Conservation (phyloP, 2,329 filamentous ascomycete genomes). For the Neofusicoccum laricinum region DNA sequence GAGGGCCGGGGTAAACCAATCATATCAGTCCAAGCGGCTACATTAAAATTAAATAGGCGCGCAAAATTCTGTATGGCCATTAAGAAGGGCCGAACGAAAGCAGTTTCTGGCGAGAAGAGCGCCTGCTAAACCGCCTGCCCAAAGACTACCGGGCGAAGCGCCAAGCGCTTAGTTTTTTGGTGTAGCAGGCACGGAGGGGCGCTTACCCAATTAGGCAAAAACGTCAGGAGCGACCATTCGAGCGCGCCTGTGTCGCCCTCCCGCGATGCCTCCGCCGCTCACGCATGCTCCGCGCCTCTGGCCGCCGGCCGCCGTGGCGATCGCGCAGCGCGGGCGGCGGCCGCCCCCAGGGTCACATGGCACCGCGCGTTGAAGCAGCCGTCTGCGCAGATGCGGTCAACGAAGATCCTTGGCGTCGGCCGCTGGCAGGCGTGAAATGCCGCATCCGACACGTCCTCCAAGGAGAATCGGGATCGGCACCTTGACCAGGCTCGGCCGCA, state of each 20-base stretch:
- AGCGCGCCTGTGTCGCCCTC: background rate
- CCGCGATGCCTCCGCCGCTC: too few relatives aligned
- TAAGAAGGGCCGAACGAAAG: slow-evolving; percentile 1
- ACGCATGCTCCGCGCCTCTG: too few relatives aligned
- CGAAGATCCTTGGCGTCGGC: background rate
- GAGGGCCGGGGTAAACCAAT: slow-evolving; percentile 13
- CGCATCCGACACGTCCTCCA: background rate
- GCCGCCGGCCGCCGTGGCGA: too few relatives aligned
- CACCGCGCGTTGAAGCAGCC: background rate
- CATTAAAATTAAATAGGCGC: slow-evolving; percentile 14
- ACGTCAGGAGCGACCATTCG: background rate
- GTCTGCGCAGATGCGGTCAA: background rate
- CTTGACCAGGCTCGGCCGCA: too few relatives aligned
- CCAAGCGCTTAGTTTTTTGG: background rate
- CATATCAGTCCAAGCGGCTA: slow-evolving; percentile 6
- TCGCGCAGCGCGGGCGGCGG: too few relatives aligned
- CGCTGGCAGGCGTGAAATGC: too few relatives aligned
- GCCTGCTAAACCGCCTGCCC: background rate
- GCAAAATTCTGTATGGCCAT: slow-evolving; percentile 10
- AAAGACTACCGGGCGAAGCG: background rate
- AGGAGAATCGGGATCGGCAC: background rate
- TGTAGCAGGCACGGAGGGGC: background rate
- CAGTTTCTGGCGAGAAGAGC: background rate
- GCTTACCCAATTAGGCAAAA: slow-evolving; percentile 8
- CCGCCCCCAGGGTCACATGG: too few relatives aligned